Conservation (phyloP, 345 rosid species). For the Aquilaria yunnanensis region DNA sequence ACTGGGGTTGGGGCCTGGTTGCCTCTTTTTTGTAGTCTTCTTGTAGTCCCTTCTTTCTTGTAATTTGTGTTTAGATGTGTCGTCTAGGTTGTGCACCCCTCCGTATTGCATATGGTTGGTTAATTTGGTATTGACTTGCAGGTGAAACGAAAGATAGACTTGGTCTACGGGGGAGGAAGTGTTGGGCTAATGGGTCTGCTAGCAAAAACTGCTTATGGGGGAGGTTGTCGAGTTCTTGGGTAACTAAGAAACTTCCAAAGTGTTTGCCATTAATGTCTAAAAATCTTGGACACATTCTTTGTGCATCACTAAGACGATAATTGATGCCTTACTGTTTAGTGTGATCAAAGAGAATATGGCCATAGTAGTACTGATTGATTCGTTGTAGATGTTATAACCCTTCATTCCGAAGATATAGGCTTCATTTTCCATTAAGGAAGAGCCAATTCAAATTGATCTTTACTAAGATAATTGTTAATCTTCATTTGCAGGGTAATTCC, state of each 20-base stretch:
- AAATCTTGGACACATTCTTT: constrained; percentile 9
- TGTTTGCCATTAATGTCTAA: neutral
- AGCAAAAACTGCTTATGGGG: constrained; percentile 72
- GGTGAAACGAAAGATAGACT: constrained; percentile 81
- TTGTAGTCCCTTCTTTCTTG: neutral
- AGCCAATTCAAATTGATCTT: no score
- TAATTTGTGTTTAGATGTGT: constrained; percentile 3
- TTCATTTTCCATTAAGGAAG: no score
- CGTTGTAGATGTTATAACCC: no score
- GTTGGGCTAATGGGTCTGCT: constrained; percentile 96
- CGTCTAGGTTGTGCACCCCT: neutral
- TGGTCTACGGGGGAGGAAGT: constrained; percentile 98
- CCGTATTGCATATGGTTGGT: constrained; percentile 3
- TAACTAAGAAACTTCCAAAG: constrained; percentile 26
- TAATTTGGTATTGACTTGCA: constrained; percentile 22
- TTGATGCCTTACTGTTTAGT: neutral
- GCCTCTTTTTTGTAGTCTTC: neutral
- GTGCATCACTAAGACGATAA: constrained; percentile 4
- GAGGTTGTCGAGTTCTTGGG: constrained; percentile 95
- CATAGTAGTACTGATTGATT: no score
- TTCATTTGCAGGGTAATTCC: constrained; percentile 83
- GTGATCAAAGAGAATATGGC: no score
- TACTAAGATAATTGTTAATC: constrained; percentile 1
- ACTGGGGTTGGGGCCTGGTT: constrained; percentile 1
- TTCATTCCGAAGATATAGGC: no score